phyloP scores from a whole-genome alignment of 2,329 filamentous ascomycete genomes.

The Sporothrix euskadiensis region DNA sequence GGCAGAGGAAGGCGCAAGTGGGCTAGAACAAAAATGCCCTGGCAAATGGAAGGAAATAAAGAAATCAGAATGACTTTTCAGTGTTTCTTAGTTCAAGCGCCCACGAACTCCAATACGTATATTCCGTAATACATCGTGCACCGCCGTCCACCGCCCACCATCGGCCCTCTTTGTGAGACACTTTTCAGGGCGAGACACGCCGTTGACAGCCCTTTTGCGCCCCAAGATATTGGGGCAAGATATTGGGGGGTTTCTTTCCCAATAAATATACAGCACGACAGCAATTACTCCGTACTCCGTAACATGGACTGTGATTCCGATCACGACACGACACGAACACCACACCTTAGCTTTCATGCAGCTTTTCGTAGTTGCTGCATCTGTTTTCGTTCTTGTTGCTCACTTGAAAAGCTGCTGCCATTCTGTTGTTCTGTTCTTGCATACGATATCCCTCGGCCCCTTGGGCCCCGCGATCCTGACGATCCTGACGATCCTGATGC shows the following conservation, averaged over 20 bases:
- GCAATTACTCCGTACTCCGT: too few species aligned
- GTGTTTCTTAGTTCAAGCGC: neutral
- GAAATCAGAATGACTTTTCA: slow-evolving; percentile 7
- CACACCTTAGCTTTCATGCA: slow-evolving; percentile 15
- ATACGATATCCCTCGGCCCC: neutral
- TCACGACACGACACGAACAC: neutral
- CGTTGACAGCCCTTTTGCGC: slow-evolving; percentile 12
- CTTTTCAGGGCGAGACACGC: neutral
- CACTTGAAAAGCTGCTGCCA: neutral
- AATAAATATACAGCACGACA: neutral
- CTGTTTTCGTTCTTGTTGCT: neutral
- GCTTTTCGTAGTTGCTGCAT: neutral
- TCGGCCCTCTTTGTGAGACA: neutral
- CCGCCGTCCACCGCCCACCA: neutral
- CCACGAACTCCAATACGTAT: neutral
- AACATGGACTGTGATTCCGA: neutral
- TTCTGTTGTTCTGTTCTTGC: slow-evolving; percentile 1
- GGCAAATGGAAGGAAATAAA: neutral
- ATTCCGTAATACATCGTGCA: neutral
- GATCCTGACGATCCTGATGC: slow-evolving; percentile 21
- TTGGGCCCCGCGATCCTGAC: neutral
- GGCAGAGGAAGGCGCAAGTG: neutral
- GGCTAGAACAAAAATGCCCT: neutral
- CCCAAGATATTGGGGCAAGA: neutral
- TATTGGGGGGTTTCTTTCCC: neutral